Evolutionary conservation across 345 rosid genomes (phyloP).

Genomic region (Sonneratia alba): DNA sequence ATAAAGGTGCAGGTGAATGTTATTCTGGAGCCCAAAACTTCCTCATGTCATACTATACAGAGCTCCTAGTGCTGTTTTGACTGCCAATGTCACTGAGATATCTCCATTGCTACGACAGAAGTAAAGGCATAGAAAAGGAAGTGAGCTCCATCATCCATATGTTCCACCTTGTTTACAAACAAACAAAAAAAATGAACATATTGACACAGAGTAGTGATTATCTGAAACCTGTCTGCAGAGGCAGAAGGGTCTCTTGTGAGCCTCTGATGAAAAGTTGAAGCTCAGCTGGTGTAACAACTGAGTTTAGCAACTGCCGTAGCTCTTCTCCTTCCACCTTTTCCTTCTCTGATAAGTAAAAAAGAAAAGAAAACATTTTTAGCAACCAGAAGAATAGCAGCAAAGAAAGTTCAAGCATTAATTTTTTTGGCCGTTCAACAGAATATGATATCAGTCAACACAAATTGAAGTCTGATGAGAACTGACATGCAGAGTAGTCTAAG

Average conservation of each 20-base stretch:
- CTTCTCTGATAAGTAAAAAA: conserved; percentile 35
- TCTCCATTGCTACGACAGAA: not conserved
- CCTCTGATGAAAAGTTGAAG: conserved; percentile 53
- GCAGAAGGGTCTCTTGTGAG: conserved; percentile 47
- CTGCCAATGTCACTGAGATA: not conserved
- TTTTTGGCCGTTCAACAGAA: not conserved
- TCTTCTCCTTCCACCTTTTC: conserved; percentile 98
- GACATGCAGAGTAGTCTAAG: no score
- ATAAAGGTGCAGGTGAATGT: not conserved
- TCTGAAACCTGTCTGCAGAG: conserved; percentile 22
- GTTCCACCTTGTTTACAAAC: not conserved
- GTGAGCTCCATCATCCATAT: not conserved
- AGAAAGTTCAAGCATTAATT: not conserved
- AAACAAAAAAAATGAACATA: not conserved
- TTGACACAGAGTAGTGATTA: not conserved
- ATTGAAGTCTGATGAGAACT: no score
- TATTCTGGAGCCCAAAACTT: not conserved
- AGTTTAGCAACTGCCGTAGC: conserved; percentile 69
- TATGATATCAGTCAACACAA: no score
- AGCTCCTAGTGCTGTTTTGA: not conserved
- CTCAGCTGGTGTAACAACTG: conserved; percentile 84
- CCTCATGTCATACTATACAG: not conserved
- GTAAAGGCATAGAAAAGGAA: not conserved
- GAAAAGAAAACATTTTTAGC: not conserved
- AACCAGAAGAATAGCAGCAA: not conserved